Conservation (phyloP, 2,329 filamentous ascomycete genomes). For the Colletotrichum brevisporum region DNA sequence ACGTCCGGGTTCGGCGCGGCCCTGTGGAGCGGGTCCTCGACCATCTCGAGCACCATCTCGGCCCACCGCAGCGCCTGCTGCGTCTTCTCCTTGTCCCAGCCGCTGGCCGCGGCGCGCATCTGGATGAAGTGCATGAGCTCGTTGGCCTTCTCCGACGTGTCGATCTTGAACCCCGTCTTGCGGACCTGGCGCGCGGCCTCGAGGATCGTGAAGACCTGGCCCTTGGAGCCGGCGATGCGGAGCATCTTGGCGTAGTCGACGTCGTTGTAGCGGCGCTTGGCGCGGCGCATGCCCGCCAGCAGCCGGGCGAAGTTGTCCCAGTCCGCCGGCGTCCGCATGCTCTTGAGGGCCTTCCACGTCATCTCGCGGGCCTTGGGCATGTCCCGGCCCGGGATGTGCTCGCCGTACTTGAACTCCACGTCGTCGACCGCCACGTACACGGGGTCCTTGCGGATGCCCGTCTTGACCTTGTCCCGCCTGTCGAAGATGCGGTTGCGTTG, state of each 20-base stretch:
- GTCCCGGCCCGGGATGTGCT: conserved; percentile 57
- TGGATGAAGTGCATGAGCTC: conserved; percentile 56
- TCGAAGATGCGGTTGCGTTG: conserved; percentile 69
- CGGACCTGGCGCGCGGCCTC: conserved; percentile 63
- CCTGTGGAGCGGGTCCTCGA: conserved; percentile 60
- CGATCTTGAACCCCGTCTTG: conserved; percentile 62
- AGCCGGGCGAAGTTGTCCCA: conserved; percentile 67
- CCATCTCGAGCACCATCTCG: conserved; percentile 63
- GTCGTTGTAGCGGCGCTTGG: conserved; percentile 54
- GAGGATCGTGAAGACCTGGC: conserved; percentile 61
- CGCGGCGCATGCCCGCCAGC: conserved; percentile 64
- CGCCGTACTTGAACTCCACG: conserved; percentile 64
- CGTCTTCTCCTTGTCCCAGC: conserved; percentile 53
- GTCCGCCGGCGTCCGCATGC: conserved; percentile 65
- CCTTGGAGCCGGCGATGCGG: conserved; percentile 56
- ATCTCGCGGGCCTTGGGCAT: conserved; percentile 59
- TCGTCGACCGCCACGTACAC: conserved; percentile 72
- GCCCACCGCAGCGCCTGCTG: conserved; percentile 60
- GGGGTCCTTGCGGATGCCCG: conserved; percentile 67
- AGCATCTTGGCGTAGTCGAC: conserved; percentile 56
- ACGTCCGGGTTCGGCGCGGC: conserved; percentile 13
- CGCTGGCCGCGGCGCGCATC: conserved; percentile 57
- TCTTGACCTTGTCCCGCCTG: conserved; percentile 54
- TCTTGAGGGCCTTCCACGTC: conserved; percentile 54
- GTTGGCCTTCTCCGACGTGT: conserved; percentile 57